These are phyloP conservation scores for Pseudogymnoascus destructans DNA, from an alignment of 2,329 filamentous ascomycete species.

Conservation along the genomic window DNA sequence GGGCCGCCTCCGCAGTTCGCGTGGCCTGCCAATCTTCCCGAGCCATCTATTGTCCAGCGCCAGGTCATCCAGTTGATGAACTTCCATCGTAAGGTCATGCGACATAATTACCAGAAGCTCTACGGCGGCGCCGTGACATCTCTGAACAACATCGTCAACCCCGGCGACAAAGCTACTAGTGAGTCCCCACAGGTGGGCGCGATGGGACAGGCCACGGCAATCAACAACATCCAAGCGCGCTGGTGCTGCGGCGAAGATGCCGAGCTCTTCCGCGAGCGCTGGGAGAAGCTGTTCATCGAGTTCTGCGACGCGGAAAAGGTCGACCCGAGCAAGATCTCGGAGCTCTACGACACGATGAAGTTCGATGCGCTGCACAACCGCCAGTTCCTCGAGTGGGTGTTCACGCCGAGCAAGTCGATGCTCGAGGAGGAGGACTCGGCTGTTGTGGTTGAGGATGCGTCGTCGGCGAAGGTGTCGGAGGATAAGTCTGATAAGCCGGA, in stretches of 20 bases:
- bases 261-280: conserved; percentile 86
- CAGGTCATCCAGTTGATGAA: conserved; percentile 95
- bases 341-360: conserved; percentile 99
- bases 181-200: conserved; percentile 33
- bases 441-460: conserved; percentile 24
- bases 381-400: conserved; percentile 93
- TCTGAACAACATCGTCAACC: conserved; percentile 42
- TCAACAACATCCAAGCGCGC: conserved; percentile 66
- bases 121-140: conserved; percentile 53
- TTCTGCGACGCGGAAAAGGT: conserved; percentile 97
- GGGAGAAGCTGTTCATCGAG: conserved; percentile 96
- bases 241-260: conserved; percentile 97
- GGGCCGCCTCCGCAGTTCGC: conserved; percentile 90
- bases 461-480: conserved; percentile 20
- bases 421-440: conserved; percentile 51
- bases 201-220: conserved; percentile 46
- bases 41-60: conserved; percentile 84
- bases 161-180: conserved; percentile 31
- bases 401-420: conserved; percentile 72
- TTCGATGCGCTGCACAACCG: conserved; percentile 96
- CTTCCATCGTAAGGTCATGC: conserved; percentile 90
- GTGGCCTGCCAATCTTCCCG: conserved; percentile 92
- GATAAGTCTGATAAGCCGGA: conserved; percentile 21
- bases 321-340: conserved; percentile 95
- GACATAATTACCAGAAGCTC: conserved; percentile 78